Conservation (phyloP, 495 filamentous ascomycete genomes). For the Tuber brumale region DNA sequence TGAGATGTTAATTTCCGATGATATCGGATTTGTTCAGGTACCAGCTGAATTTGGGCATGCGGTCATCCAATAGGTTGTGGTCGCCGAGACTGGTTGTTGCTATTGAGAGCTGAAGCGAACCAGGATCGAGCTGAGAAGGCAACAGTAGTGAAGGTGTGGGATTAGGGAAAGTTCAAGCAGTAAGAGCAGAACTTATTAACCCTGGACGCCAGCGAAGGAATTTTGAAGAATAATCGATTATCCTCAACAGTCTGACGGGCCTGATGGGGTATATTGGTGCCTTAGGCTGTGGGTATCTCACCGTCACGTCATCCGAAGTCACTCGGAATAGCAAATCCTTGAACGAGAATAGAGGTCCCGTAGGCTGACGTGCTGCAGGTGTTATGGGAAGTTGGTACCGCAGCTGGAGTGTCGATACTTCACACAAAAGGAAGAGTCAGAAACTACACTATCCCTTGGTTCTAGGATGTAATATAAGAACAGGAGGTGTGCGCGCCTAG, state of each 20-base stretch:
- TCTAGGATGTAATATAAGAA: background rate
- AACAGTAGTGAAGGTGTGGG: background rate
- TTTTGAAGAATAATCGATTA: background rate
- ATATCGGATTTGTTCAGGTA: constrained; percentile 1
- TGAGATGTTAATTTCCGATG: background rate
- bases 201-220: background rate
- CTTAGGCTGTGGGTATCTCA: background rate
- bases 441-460: background rate
- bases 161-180: background rate
- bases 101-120: background rate
- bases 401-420: background rate
- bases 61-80: background rate
- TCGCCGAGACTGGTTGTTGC: background rate
- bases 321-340: background rate
- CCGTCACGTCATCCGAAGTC: background rate
- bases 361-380: background rate
- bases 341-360: background rate
- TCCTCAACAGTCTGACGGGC: background rate
- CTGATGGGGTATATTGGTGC: background rate
- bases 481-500: background rate
- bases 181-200: background rate
- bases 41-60: constrained; percentile 3
- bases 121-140: constrained; percentile 2
- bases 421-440: background rate
- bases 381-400: background rate